Evolutionary conservation across 1,139 yeast genomes (phyloP), one percentile per base, ranked within the genome.

Genomic region (Zygosaccharomyces sapae): DNA sequence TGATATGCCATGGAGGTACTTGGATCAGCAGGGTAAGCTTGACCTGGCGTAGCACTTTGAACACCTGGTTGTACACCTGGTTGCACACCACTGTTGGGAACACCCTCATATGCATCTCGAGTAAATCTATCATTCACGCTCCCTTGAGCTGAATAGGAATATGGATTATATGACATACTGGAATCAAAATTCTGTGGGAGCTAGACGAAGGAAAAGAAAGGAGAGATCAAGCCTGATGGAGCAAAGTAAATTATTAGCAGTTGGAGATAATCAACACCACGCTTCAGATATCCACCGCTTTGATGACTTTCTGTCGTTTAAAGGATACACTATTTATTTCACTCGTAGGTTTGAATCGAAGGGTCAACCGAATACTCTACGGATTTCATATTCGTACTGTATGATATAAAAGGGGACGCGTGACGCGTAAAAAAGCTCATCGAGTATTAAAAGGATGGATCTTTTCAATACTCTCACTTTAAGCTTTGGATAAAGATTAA

Each of bases 1-100:
- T 87, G 96, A 31, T 92, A 78, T 1, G 97, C 96, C 74, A 92
- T 77, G 45, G 86, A 80, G 0, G 95, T 79, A 4, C 88, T 79
- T 18, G 96, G 94, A 61, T 87, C 96, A 55, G 77, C 79, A 65
- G 88, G 77, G 7, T 33, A 29, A 16, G 31, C 16, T 13, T 20
- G 13, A 46, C 20, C 49, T 27, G 34, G 43, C 34, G 39, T 42
- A 43, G 7, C 18, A 27, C 25, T 30, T 18, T 25, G 45, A 6
- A 18, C 33, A 18, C 22, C 44, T 16, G 16, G 16, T 16, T 16
- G 16, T 16, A 16, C 16, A 3, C 30, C 34, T 33, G 38, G 9
- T 20, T 33, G 35, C 9, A 24, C 16, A 13, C 45, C 40, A 9
- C 19, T 29, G 12, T 10, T 30, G n/a, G 43, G 38, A 10, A 20